Conservation (phyloP, 148 eudicot genomes). For the Rhododendron mucronatum region DNA sequence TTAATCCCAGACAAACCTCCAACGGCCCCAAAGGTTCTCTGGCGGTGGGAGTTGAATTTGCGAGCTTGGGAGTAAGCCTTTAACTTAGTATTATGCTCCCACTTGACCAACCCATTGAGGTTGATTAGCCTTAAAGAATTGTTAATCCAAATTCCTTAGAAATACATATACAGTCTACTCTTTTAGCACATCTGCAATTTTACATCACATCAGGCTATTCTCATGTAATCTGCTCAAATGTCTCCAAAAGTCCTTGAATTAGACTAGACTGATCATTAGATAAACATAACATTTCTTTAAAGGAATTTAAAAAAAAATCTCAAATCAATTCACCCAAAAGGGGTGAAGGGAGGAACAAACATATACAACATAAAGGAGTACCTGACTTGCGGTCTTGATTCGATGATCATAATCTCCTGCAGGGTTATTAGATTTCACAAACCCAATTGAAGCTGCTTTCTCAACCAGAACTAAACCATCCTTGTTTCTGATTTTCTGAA, state of each 20-base stretch:
- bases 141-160: neutral
- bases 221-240: neutral
- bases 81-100: neutral
- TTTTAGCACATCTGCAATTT: neutral
- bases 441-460: conserved; percentile 11
- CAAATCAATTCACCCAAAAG: neutral
- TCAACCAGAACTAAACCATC: conserved; percentile 16
- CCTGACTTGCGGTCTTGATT: conserved; percentile 18
- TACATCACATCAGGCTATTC: neutral
- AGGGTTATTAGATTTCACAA: conserved; percentile 2
- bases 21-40: neutral
- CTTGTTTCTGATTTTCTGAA: conserved; percentile 2
- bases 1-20: neutral
- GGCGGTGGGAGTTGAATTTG: neutral
- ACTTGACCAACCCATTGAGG: neutral
- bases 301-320: neutral
- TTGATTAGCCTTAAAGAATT: neutral
- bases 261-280: neutral
- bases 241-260: neutral
- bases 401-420: neutral
- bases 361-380: neutral
- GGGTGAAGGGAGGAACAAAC: neutral
- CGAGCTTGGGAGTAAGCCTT: neutral
- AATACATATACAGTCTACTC: neutral
- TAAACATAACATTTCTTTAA: neutral